Evolutionary conservation across 352 stramenopile species (phyloP).

Genomic region (Globisporangium recalcitrans): DNA sequence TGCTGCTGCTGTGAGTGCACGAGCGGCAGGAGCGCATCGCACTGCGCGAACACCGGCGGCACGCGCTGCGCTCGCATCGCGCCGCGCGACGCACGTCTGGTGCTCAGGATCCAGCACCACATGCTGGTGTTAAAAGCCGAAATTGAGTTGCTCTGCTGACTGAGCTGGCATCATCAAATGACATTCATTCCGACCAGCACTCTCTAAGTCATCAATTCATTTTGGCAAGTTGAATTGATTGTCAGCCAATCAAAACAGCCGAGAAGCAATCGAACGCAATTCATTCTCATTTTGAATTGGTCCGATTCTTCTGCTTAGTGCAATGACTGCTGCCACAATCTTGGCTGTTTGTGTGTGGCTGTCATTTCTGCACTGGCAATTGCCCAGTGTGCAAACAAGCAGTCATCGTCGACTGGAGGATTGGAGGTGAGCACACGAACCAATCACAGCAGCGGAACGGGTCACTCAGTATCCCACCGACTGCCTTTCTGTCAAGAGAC

Average conservation of each 20-base stretch:
- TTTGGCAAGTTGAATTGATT: not conserved
- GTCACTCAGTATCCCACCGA: not conserved
- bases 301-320: slow-evolving; percentile 2
- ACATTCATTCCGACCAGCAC: not conserved
- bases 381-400: not conserved
- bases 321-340: slow-evolving; percentile 5
- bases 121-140: slow-evolving; percentile 6
- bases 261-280: not conserved
- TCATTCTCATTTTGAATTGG: slow-evolving; percentile 5
- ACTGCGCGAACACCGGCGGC: not conserved
- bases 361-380: too few species aligned
- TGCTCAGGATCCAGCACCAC: slow-evolving; percentile 9
- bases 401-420: not conserved
- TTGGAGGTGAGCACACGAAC: not conserved
- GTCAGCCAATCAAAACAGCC: not conserved
- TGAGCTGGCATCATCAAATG: slow-evolving; percentile 4
- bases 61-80: not conserved
- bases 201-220: slow-evolving; percentile 9
- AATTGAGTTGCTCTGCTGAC: slow-evolving; percentile 5
- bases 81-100: slow-evolving; percentile 1
- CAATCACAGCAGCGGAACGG: not conserved
- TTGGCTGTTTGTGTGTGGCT: too few species aligned
- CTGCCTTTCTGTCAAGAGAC: not conserved
- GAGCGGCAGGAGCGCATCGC: not conserved
- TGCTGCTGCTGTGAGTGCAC: slow-evolving; percentile 7